Base-by-base conservation (phyloP, 495 filamentous ascomycete genomes). In the Emericellopsis terricola region DNA sequence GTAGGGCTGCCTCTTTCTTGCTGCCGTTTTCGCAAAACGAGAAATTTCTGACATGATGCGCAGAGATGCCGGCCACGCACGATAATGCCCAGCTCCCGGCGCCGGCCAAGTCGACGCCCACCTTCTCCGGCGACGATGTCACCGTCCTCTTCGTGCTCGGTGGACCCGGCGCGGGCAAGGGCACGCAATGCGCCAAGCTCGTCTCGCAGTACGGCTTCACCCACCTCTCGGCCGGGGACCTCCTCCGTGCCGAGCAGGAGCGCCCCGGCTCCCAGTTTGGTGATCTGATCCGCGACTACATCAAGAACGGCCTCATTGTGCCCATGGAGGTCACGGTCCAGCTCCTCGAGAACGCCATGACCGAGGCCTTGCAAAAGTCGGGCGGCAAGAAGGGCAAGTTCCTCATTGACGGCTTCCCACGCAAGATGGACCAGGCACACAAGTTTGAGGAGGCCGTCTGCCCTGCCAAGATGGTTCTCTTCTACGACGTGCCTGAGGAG, bases 241-340 rank as follows among this genome's bases (percentile, higher is more conserved):
- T 97, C 14, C 72, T 97, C 21, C 82, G 89, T 29, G 84, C 79
- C 30, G 89, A 97, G 57, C 89, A 97, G 60, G 64, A 83, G 44
- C 77, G 89, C 8, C 63, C 70, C 4, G 84, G 81, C 27, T 78
- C 70, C 42, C 65, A 93, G 51, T 94, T 91, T 55, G 89, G 89
- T 48, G 66, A 76, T 20, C 64, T 96, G 55, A 97, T 97, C 68
- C 75, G 74, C 38, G 61, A 72, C 30, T 83, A 85, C 62, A 97
- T 97, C 65, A 72, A 71, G 24, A 76, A 97, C 50, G 89, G 89
- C 40, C 76, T 71, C 44, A 97, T 97, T 55, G 89, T 97, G 41
- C 89, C 89, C 8, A 93, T 93, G 87, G 87, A 96, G 49, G 84
- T 97, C 15, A 97, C 89, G n/a, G 77, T 97, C 24, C 74, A 78